Base-by-base conservation (phyloP, 352 stramenopile genomes). In the Detonula confervacea region DNA sequence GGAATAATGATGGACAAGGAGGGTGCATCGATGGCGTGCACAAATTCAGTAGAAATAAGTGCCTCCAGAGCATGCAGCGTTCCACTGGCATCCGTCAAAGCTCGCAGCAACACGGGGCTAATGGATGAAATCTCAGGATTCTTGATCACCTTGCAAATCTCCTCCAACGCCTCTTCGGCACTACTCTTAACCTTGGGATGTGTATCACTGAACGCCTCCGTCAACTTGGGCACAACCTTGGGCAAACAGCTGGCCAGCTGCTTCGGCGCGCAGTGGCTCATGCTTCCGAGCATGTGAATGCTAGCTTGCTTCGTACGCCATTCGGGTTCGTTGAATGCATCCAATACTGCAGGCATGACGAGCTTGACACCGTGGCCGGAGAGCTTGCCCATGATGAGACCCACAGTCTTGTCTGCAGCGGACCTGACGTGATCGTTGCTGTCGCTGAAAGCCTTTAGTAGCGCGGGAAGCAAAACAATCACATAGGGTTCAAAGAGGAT, bases 271-370 rank as follows among this genome's bases (percentile, higher is more conserved):
- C 97, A 98, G 80, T 98, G 97, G 29, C 70, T 82, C 80, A 90
- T 88, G 52, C 61, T 85, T 54, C 89, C 89, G 56, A 99, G 89
- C 81, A 99, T 96, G 72, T 98, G 94, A 83, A 99, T 99, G 18
- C 97, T 97, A 0, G 97, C 97, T 81, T 98, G 95, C 87, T 99
- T 99, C n/a, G 97, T 99, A 73, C 98, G 94, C 97, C 97, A 99
- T 77, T 98, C 95, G 61, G 97, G 92, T 33, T 90, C 78, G 69
- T 96, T 87, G 18, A 99, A 96, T 16, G 96, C 96, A 49, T 94
- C 93, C 16, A 99, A 87, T 18, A 99, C 96, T 52, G 97, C 97
- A 46, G 97, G 97, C 65, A 99, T 92, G 49, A 99, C 95, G 6
- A 99, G 89, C 87, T 99, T 99, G 22, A 99, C 97, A 65, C 98